Evolutionary conservation across 257 asterid species (phyloP).

Genomic region (Prunella vulgaris): DNA sequence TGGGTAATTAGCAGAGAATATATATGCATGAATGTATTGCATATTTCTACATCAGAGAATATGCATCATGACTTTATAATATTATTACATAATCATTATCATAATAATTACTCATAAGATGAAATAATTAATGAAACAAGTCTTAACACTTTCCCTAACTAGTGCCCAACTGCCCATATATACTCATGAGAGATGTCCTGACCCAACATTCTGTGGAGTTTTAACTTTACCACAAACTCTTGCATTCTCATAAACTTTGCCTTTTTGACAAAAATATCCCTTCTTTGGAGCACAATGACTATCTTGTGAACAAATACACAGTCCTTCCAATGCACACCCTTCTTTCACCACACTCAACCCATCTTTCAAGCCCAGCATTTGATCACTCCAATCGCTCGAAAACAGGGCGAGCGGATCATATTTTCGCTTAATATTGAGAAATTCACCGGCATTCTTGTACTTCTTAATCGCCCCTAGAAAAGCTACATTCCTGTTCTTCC

Average conservation of each 20-base stretch:
- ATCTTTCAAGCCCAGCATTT: slow-evolving; percentile 40
- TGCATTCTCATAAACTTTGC: slow-evolving; percentile 41
- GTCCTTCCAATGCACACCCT: slow-evolving; percentile 67
- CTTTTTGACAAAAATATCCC: slow-evolving; percentile 51
- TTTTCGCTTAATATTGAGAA: slow-evolving; percentile 29
- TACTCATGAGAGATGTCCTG: background rate
- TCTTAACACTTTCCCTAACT: no score
- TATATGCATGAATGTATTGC: no score
- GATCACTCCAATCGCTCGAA: slow-evolving; percentile 61
- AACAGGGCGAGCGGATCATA: slow-evolving; percentile 51
- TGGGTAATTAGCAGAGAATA: no score
- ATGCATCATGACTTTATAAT: no score
- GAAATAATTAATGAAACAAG: background rate
- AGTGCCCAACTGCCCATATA: no score
- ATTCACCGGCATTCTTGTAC: slow-evolving; percentile 25
- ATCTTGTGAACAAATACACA: slow-evolving; percentile 58
- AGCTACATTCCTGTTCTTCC: slow-evolving; percentile 60
- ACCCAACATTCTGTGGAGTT: background rate
- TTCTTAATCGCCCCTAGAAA: slow-evolving; percentile 45
- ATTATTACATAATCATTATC: background rate
- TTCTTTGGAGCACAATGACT: slow-evolving; percentile 50
- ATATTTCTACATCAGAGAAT: background rate
- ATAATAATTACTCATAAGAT: no score
- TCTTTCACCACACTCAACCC: slow-evolving; percentile 29
- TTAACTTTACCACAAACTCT: slow-evolving; percentile 42